phyloP scores from a whole-genome alignment of 257 asterid species.

The Solanum dulcamara region DNA sequence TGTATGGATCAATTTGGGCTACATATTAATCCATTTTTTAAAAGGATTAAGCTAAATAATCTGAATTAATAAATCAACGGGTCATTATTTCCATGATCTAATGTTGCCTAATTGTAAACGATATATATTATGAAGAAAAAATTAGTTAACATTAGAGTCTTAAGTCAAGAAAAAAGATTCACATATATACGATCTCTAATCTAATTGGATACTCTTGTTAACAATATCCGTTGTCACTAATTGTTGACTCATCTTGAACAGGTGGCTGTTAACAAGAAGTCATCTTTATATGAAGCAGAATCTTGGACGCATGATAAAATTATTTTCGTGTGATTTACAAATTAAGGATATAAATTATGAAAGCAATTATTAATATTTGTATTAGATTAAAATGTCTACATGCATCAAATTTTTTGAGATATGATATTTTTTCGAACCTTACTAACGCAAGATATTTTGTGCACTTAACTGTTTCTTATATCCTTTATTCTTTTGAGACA shows the following conservation, averaged over 20 bases:
- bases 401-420: background rate
- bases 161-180: background rate
- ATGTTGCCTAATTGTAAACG: too few species aligned
- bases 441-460: background rate
- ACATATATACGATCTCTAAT: background rate
- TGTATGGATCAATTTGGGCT: background rate
- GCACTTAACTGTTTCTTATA: background rate
- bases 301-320: too few species aligned
- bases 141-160: background rate
- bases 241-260: background rate
- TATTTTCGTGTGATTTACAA: too few species aligned
- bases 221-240: background rate
- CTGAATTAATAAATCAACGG: too few species aligned
- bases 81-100: too few species aligned
- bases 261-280: too few species aligned
- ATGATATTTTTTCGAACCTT: background rate
- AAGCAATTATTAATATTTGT: fast-evolving
- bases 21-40: too few species aligned
- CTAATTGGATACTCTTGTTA: background rate
- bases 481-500: background rate
- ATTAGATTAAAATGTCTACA: background rate
- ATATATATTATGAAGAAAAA: too few species aligned
- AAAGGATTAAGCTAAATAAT: too few species aligned
- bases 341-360: fast-evolving
- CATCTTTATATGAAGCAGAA: too few species aligned